Evolutionary conservation across 2,329 filamentous ascomycete genomes (phyloP).

Genomic region (Trichoderma endophyticum): DNA sequence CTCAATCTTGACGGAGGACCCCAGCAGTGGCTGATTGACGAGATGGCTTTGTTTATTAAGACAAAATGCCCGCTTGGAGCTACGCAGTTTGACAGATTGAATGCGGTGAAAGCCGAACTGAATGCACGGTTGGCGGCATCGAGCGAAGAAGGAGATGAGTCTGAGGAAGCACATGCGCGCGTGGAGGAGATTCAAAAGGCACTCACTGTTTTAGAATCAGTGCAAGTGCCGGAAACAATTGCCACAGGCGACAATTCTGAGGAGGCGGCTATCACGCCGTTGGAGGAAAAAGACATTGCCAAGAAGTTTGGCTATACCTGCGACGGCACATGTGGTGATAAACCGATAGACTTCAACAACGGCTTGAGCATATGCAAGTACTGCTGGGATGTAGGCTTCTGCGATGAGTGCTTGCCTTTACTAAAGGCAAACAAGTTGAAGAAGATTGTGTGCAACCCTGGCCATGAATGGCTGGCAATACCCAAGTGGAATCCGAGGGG

Average conservation of each 20-base stretch:
- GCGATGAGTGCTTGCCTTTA: not conserved
- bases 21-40: not conserved
- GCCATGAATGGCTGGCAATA: not conserved
- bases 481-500: not conserved
- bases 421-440: not conserved
- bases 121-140: not conserved
- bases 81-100: not conserved
- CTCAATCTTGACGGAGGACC: not conserved
- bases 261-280: not conserved
- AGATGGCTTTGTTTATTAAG: not conserved
- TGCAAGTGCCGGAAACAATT: not conserved
- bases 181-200: not conserved
- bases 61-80: not conserved
- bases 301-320: not conserved
- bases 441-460: not conserved
- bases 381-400: not conserved
- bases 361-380: not conserved
- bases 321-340: not conserved
- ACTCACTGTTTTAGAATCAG: not conserved
- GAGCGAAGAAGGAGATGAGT: not conserved
- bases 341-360: not conserved
- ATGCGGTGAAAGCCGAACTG: not conserved
- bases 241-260: not conserved
- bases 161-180: fast-evolving
- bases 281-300: not conserved